Base-by-base conservation (phyloP, 805 yeast genomes). In the Dipodascopsis uninucleata region DNA sequence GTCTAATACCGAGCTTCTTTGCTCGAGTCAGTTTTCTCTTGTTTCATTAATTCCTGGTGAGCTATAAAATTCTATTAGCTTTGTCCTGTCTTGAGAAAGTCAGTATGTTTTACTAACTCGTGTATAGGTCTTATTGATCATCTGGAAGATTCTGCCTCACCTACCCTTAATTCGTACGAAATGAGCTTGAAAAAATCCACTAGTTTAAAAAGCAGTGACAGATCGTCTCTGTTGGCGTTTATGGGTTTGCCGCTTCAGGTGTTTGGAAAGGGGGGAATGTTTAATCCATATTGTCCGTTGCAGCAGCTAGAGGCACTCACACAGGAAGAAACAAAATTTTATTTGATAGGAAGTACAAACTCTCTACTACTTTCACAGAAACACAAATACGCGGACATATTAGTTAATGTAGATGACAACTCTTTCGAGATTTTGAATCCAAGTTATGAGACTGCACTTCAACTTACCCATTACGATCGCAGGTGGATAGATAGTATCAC, bases 211-310 rank as follows among this genome's bases (percentile, higher is more conserved):
- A 78, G 95, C 4, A 81, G 85, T 47, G 89, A 87, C 63, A 68
- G 96, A 39, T 72, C 74, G 51, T 85, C 96, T 0, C 72, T 89
- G 61, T 67, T 90, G 31, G 68, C 76, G 26, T 93, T 86, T 61
- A 75, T 87, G 59, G 98, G 97, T 0, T 70, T 93, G 25, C 98
- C 98, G 0, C 68, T 93, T 39, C 89, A 83, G 56, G 64, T 88
- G 1, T 93, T 93, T 65, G 87, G 87, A 39, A 76, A 78, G 55
- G 94, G 94, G 34, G 88, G 94, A 1, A 73, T 90, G 48, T 89
- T 94, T 72, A 82, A 83, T 56, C 97, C 98, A 1, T 93, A 90
- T 65, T 73, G 89, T n/a, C 95, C 97, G 0, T 68, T 93, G 43
- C 98, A 90, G 63, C 97, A 90, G 60, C 68, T 90, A 44, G 84